Conservation (phyloP, 257 asterid species). For the Salvia hispanica region DNA sequence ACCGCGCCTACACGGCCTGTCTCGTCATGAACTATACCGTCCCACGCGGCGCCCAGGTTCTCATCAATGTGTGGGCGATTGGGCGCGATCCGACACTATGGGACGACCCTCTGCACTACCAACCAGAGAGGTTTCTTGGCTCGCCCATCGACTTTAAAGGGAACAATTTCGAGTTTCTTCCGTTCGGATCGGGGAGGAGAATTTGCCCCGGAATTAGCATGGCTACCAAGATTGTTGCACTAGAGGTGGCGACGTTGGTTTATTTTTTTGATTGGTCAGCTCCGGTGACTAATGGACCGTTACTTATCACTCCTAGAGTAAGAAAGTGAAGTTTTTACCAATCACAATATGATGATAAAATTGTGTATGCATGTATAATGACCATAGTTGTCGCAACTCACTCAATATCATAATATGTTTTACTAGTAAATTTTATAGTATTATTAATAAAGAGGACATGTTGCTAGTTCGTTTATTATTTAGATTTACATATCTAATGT, state of each 20-base stretch:
- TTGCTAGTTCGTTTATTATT: no score
- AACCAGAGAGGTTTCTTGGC: slow-evolving; percentile 44
- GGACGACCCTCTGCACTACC: slow-evolving; percentile 44
- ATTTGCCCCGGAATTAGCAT: background rate
- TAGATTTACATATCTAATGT: no score
- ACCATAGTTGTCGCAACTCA: no score
- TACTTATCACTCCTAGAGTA: slow-evolving; percentile 38
- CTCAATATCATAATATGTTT: no score
- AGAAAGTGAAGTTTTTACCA: slow-evolving; percentile 20
- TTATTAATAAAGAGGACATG: no score
- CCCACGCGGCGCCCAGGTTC: slow-evolving; percentile 34
- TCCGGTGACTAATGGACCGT: slow-evolving; percentile 34
- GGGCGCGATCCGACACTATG: slow-evolving; percentile 44
- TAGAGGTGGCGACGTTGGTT: slow-evolving; percentile 20
- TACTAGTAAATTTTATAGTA: no score
- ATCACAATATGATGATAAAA: no score
- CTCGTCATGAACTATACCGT: slow-evolving; percentile 38
- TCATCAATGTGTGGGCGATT: slow-evolving; percentile 38
- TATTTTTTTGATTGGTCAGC: slow-evolving; percentile 42
- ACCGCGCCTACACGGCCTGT: slow-evolving; percentile 40
- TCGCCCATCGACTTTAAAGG: background rate
- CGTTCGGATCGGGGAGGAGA: no score
- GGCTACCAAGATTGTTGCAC: slow-evolving; percentile 40
- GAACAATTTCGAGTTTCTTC: no score
- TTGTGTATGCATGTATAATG: no score